phyloP scores from a whole-genome alignment of 2,329 filamentous ascomycete species.

The Drechmeria coniospora region DNA sequence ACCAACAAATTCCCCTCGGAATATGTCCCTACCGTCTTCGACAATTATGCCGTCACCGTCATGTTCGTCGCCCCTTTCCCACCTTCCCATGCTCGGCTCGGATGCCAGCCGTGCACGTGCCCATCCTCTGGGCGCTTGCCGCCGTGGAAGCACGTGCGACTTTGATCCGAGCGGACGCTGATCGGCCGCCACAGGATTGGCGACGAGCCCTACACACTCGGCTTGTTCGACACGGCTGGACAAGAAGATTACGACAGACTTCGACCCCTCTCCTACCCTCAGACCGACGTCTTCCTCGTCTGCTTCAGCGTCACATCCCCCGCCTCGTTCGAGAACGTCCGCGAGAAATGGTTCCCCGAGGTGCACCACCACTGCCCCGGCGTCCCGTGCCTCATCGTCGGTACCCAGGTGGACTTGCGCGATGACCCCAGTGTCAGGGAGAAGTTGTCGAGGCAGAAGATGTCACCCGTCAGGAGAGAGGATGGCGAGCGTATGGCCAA shows the following conservation, averaged over 20 bases:
- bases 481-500: conserved; percentile 94
- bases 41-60: conserved; percentile 98
- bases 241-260: conserved; percentile 99
- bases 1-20: conserved; percentile 99
- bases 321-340: conserved; percentile 96
- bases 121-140: too few relatives aligned
- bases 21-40: conserved; percentile 98
- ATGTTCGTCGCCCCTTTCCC: conserved; percentile 61
- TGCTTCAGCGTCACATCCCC: conserved; percentile 98
- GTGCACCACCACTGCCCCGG: conserved; percentile 97
- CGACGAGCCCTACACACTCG: conserved; percentile 94
- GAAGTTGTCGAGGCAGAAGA: conserved; percentile 91
- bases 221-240: conserved; percentile 94
- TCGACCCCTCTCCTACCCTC: conserved; percentile 89
- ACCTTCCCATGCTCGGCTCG: conserved; percentile 3
- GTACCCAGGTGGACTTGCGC: conserved; percentile 90
- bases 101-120: neutral
- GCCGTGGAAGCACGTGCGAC: too few relatives aligned
- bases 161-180: conserved; percentile 5
- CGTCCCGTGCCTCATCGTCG: conserved; percentile 93
- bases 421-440: conserved; percentile 78
- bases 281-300: conserved; percentile 96
- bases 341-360: conserved; percentile 98
- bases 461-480: conserved; percentile 81
- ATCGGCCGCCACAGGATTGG: conserved; percentile 58